Base-by-base conservation (phyloP, 192 early-diverging fungal genomes). In the Spizellomyces punctatus region DNA sequence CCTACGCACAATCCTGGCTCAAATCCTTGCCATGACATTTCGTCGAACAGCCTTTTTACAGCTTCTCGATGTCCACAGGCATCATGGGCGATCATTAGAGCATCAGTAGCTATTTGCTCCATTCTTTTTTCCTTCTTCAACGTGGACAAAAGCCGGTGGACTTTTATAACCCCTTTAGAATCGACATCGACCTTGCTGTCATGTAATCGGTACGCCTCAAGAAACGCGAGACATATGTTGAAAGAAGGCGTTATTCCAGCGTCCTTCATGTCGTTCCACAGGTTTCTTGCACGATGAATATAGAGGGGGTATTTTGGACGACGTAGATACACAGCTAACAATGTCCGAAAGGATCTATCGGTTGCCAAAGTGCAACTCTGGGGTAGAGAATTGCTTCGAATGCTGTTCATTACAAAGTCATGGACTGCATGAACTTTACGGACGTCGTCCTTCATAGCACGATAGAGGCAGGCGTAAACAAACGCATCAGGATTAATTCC, bases 361-460 rank as follows among this genome's bases (percentile, higher is more conserved):
- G 61, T 54, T 36, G 22, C 54, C n/a, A 56, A n/a, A 22, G n/a
- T 56, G 7, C 22, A 22, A 7, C 54, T 56, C n/a, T 19, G 6
- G 54, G 54, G 22, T 6, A 7, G 4, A 22, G 6, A 6, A 6
- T 16, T 61, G 6, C 59, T 42, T 5, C 36, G 16, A 7, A 61
- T 6, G 17, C 19, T 41, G 21, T 69, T 12, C 43, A 55, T 56
- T 8, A 71, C 16, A 45, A 46, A 71, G 10, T 27, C 9, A 41
- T 71, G 69, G 8, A 71, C 27, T 46, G 14, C 46, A 14, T 62
- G 46, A 6, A 62, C 45, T 47, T 71, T 52, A 17, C 56, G 59
- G 41, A 56, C 22, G 71, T 72, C 62, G 45, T 72, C 71, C 61
- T 72, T 72, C 46, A 64, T 17, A 0, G 71, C 71, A n/a, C 60